A percentile compares a stretch with the other conserved stretches of the same genome.
Conservation (phyloP, 257 asterid genomes). For the Fraxinus cuspidata region DNA sequence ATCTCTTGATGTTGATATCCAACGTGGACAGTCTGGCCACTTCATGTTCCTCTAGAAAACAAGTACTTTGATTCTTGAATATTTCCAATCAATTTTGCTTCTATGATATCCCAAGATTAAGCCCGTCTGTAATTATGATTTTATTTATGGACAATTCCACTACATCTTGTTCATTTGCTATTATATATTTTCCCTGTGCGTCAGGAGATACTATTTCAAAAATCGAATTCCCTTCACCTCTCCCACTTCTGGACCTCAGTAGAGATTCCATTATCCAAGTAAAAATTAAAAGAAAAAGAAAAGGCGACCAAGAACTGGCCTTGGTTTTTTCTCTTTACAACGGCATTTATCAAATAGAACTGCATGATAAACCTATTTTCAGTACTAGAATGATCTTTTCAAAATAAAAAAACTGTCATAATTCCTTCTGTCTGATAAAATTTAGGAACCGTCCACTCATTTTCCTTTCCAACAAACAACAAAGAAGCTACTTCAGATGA, state of each 20-base stretch:
- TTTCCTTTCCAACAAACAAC: not conserved
- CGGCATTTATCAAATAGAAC: not conserved
- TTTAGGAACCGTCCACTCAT: not conserved
- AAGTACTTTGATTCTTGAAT: too few species aligned
- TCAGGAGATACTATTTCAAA: too few species aligned
- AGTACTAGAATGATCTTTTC: not conserved
- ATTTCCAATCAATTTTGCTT: too few species aligned
- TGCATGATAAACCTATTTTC: not conserved
- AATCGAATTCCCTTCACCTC: not conserved
- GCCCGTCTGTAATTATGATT: too few species aligned
- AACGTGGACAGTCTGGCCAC: not conserved
- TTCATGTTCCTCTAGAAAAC: not conserved
- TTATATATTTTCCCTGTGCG: too few species aligned
- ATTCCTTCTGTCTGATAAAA: not conserved
- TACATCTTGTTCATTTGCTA: too few species aligned
- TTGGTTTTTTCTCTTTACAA: too few species aligned
- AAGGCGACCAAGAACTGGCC: not conserved
- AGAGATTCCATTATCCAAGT: not conserved
- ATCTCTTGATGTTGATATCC: not conserved
- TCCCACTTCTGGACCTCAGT: not conserved
- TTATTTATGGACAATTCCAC: too few species aligned
- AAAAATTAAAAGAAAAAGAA: not conserved
- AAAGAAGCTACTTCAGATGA: not conserved
- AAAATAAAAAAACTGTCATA: too few species aligned
- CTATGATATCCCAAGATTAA: too few species aligned